Base-by-base conservation (phyloP, 441 rosid species). In the Omphalea diandra region DNA sequence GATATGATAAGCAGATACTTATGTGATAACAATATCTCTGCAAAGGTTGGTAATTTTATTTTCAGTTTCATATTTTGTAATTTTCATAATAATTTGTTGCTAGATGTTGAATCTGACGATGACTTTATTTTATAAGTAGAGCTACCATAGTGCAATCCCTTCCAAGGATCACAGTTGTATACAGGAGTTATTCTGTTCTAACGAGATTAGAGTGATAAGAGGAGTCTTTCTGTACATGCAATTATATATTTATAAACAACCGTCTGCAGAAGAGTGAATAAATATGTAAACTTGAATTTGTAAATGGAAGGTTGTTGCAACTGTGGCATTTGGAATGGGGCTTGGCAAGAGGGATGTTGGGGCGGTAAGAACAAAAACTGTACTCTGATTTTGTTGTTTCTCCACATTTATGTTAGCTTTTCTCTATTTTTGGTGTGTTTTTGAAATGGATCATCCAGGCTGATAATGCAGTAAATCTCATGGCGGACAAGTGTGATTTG, bases 321-420 rank as follows among this genome's bases (percentile, higher is more conserved):
- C 98, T 33, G 98, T 94, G 83, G 98, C 98, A 72, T 94, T 94
- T 74, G 98, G 98, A 70, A 91, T 94, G 98, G 98, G 98, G 71
- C 89, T 94, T 54, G 94, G 92, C 86, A 94, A 91, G 85, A 86
- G 86, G 62, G 96, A 94, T 72, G 90, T 88, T 76, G 97, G 96
- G 84, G 97, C 97, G 64, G 98, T 94, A 91, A 91, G 97, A 73
- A 68, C 43, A 69, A 73, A 74, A 68, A 66, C 70, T 71, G 24
- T 55, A 49, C 63, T 73, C 65, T 75, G 41, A n/a, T 29, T 67
- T 63, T 70, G 26, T 72, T 36, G 43, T 46, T 67, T 67, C 65
- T 73, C 58, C 50, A 72, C 73, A 74, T 43, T 66, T 18, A n/a
- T 46, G 52, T 35, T 35, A 63, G n/a, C 3, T 53, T 54, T 54